Base-by-base conservation (phyloP, 2,329 filamentous ascomycete genomes). In the Alternaria solani region DNA sequence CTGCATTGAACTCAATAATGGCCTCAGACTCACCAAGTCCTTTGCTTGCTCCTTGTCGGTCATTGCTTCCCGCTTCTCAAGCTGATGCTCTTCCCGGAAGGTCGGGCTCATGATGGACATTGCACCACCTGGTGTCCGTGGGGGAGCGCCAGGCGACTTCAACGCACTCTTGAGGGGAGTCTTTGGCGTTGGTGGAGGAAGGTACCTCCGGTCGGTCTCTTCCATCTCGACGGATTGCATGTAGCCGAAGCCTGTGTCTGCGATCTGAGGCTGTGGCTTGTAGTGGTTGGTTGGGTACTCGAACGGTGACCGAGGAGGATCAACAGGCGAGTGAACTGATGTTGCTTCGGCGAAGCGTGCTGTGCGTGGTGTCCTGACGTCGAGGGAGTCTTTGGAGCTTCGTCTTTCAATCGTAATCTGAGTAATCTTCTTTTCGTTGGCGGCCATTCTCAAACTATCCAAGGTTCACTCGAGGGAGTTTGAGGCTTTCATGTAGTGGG, bases 221-320 rank as follows among this genome's bases (percentile, higher is more conserved):
- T 84, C 81, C 73, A 89, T 85, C 61, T 86, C 83, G 70, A 87
- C 81, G 78, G 70, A 80, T 79, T 57, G 82, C 75, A 97, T 91
- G 81, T 97, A 97, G 77, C 94, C 93, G 79, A 98, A 97, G 67
- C 94, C 94, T 66, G 97, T 87, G 81, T 97, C 93, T 60, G 89
- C 91, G 32, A 94, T 91, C 75, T 93, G 90, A 55, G 89, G 82
- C 76, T 91, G 86, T 54, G 86, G 83, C 68, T 83, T 81, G 76
- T 87, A 81, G 75, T 84, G 80, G 70, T 83, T 83, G 43, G 84
- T 84, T 42, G 87, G 85, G 48, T 85, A 84, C 63, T 89, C 85
- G 71, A 67, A 73, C 20, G 74, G 75, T 28, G 72, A 70, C 62
- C 82, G 79, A 42, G 79, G 81, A 54, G 78, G 81, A 62, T 93